Evolutionary conservation across 2,329 filamentous ascomycete genomes (phyloP).

Genomic region (Colletotrichum acutatum): DNA sequence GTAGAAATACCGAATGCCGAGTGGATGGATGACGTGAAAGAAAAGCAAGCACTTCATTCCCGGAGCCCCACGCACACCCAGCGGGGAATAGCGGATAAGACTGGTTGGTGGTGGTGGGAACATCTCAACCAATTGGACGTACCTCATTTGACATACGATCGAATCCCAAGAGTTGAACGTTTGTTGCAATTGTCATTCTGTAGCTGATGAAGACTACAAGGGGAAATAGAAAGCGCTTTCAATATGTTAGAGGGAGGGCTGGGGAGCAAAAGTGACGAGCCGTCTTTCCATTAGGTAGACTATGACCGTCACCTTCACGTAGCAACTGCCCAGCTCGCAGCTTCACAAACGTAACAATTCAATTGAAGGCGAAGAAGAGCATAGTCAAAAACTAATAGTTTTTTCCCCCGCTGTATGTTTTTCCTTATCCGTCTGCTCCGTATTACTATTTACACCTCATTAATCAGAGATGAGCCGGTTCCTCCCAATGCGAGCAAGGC

Average conservation of each 20-base stretch:
- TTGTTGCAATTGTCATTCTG: not conserved
- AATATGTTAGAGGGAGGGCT: no score
- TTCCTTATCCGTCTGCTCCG: not conserved
- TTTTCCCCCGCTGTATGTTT: not conserved
- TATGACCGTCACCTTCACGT: no score
- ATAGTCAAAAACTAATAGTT: not conserved
- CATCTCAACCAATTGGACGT: not conserved
- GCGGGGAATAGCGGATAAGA: not conserved
- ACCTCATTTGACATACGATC: not conserved
- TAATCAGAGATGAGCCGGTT: not conserved
- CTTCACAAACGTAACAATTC: no score
- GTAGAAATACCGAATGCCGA: not conserved
- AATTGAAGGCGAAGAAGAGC: not conserved
- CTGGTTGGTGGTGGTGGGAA: not conserved
- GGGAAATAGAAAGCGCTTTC: no score
- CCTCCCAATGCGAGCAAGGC: not conserved
- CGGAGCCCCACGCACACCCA: not conserved
- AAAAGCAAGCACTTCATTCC: not conserved
- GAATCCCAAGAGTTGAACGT: not conserved
- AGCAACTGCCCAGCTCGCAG: no score
- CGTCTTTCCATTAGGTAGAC: no score
- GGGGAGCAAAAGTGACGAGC: no score
- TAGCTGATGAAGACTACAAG: not conserved
- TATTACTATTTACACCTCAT: conserved; percentile 19
- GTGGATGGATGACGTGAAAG: conserved; percentile 12